phyloP scores from a whole-genome alignment of 2,329 filamentous ascomycete genomes.

The Aspergillus japonicus region DNA sequence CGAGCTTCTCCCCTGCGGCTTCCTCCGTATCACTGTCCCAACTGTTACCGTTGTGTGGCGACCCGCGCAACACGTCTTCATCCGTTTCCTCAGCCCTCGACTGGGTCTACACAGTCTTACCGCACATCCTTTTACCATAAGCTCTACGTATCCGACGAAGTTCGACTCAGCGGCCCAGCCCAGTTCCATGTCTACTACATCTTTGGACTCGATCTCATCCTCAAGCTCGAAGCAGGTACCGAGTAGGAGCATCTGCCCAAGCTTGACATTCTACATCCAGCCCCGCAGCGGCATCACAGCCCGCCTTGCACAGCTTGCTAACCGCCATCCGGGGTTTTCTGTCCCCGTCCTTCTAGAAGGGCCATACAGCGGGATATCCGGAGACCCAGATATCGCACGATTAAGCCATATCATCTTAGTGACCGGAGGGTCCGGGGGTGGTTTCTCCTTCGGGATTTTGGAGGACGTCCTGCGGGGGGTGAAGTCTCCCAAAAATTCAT shows the following conservation, averaged over 20 bases:
- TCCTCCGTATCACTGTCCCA: conserved; percentile 47
- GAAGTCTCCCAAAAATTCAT: no score
- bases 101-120: conserved; percentile 46
- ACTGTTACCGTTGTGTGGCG: conserved; percentile 47
- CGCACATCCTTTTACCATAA: conserved; percentile 57
- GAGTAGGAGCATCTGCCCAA: conserved; percentile 21
- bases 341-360: conserved; percentile 57
- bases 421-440: conserved; percentile 58
- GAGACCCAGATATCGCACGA: conserved; percentile 31
- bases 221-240: no score
- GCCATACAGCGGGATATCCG: conserved; percentile 56
- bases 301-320: conserved; percentile 43
- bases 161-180: no score
- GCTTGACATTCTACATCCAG: conserved; percentile 56
- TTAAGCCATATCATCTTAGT: conserved; percentile 51
- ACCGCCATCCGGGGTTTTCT: conserved; percentile 34
- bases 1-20: conserved; percentile 39
- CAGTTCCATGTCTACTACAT: no score
- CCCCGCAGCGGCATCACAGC: conserved; percentile 52
- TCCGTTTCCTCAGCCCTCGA: conserved; percentile 46
- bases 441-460: conserved; percentile 52
- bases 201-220: no score
- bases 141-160: conserved; percentile 43
- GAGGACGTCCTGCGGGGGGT: conserved; percentile 35
- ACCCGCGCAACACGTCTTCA: conserved; percentile 56